Evolutionary conservation across 352 stramenopile genomes (phyloP).

Genomic region (Phytophthora vignae): DNA sequence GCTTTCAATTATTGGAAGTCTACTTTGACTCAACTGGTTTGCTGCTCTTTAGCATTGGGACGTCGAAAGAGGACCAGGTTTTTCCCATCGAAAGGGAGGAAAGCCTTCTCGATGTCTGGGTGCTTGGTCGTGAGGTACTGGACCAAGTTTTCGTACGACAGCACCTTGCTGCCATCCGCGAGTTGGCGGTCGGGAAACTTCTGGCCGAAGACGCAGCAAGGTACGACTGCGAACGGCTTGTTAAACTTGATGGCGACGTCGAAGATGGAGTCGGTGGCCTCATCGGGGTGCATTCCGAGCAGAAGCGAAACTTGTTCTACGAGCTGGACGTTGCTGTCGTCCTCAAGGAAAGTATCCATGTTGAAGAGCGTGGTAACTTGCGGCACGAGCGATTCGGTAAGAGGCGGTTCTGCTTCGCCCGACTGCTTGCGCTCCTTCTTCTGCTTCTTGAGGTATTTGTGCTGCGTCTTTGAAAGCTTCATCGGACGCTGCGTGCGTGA

Average conservation of each 20-base stretch:
- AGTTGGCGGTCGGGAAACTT: constrained; percentile 85
- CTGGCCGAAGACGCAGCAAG: constrained; percentile 95
- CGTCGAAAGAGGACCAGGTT: constrained; percentile 83
- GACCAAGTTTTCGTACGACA: constrained; percentile 83
- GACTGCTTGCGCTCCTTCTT: constrained; percentile 46
- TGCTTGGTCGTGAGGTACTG: constrained; percentile 83
- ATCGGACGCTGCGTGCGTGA: constrained; percentile 57
- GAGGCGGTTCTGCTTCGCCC: constrained; percentile 8
- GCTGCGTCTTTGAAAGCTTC: constrained; percentile 75
- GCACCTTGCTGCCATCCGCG: constrained; percentile 58
- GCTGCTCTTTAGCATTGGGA: constrained; percentile 13
- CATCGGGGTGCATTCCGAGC: constrained; percentile 95
- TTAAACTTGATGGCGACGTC: constrained; percentile 89
- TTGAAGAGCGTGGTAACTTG: constrained; percentile 79
- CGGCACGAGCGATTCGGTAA: constrained; percentile 53
- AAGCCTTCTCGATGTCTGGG: constrained; percentile 61
- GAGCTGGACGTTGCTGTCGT: constrained; percentile 51
- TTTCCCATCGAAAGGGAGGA: constrained; percentile 84
- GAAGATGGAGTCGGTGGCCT: constrained; percentile 95
- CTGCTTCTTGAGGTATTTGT: constrained; percentile 76
- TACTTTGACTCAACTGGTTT: neutral
- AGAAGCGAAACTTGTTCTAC: constrained; percentile 84
- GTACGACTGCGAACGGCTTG: constrained; percentile 97
- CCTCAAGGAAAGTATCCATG: constrained; percentile 62
- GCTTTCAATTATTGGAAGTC: constrained; percentile 7